Evolutionary conservation across 228 moss, liverwort and hornwort species (phyloP), one percentile per base, ranked within the genome.

Genomic region (Sphagnum magellanicum): DNA sequence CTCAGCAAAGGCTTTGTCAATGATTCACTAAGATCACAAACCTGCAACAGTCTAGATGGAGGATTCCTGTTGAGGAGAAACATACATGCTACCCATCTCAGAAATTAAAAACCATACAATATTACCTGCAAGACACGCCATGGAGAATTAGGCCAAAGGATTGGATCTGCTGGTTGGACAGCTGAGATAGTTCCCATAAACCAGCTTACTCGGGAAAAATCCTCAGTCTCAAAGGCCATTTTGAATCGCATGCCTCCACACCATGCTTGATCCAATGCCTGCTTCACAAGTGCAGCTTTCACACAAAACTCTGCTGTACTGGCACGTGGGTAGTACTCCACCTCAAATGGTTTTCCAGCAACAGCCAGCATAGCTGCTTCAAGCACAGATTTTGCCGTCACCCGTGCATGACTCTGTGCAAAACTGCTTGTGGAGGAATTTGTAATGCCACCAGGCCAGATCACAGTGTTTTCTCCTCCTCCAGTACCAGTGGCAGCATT

Each of bases 251-350:
- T 94, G 6, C 98, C 98, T 12, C 85, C 82, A 60, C 84, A 94
- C 98, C 98, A 98, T 6, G 83, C 71, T 50, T 94, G 93, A 73
- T 90, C 90, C 53, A 98, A 67, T 60, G 98, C 91, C 67, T 84
- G 77, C 70, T 91, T 94, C 59, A 98, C 98, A 48, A 91, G 75
- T 59, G 80, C 87, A 50, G 90, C 90, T 76, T 90, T 98, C 65
- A 98, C 98, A 68, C 98, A 98, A 46, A 98, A 98, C 77, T 98
- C 98, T 6, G 98, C 98, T n/a, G 98, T 98, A 76, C 94, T 94
- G 6, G 94, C 94, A 62, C 98, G 83, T 6, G 98, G 98, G 72
- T 98, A 98, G 58, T 98, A 98, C 16, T 94, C 94, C n/a, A 98
- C 98, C 75, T 98, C 94, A 48, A 98, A 98, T 9, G 91, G 84